These are phyloP conservation scores for Paramyrothecium sp. DNA, from an alignment of 2,329 filamentous ascomycete species.

Conservation along the genomic window DNA sequence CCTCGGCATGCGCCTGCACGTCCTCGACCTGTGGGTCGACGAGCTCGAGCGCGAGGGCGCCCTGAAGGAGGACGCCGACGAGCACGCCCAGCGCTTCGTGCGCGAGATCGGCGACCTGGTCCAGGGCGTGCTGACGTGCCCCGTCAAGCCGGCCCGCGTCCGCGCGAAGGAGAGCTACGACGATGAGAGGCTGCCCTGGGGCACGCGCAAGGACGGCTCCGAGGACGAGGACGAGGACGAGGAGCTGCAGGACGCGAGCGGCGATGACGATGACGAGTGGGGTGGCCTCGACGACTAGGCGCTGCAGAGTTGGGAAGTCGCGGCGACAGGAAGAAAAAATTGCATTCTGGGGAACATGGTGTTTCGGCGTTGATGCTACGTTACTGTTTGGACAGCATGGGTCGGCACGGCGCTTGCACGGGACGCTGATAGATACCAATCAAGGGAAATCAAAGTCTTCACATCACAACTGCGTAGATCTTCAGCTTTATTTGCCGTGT, in stretches of 20 bases:
- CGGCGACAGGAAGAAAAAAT: slow-evolving; percentile 5
- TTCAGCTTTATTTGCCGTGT: no score
- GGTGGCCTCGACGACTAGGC: slow-evolving; percentile 66
- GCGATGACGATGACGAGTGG: slow-evolving; percentile 50
- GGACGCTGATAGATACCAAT: background rate
- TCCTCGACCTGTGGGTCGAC: slow-evolving; percentile 88
- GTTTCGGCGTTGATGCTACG: slow-evolving; percentile 5
- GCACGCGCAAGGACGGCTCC: slow-evolving; percentile 21
- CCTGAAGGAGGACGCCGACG: slow-evolving; percentile 35
- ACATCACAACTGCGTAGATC: background rate
- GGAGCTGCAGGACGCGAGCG: slow-evolving; percentile 27
- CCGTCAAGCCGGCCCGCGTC: slow-evolving; percentile 69
- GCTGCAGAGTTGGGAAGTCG: background rate
- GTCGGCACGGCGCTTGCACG: slow-evolving; percentile 10
- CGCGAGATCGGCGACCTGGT: slow-evolving; percentile 53
- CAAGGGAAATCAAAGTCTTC: background rate
- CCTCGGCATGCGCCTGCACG: slow-evolving; percentile 82
- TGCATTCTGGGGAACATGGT: slow-evolving; percentile 13
- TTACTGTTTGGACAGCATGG: slow-evolving; percentile 11
- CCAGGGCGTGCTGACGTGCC: slow-evolving; percentile 53
- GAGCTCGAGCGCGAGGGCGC: slow-evolving; percentile 74
- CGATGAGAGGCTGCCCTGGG: slow-evolving; percentile 73
- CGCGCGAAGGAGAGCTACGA: slow-evolving; percentile 68
- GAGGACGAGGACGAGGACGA: slow-evolving; percentile 34
- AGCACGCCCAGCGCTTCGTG: slow-evolving; percentile 45